phyloP scores from a whole-genome alignment of 106 monocot genomes.

The Chionographis japonica region DNA sequence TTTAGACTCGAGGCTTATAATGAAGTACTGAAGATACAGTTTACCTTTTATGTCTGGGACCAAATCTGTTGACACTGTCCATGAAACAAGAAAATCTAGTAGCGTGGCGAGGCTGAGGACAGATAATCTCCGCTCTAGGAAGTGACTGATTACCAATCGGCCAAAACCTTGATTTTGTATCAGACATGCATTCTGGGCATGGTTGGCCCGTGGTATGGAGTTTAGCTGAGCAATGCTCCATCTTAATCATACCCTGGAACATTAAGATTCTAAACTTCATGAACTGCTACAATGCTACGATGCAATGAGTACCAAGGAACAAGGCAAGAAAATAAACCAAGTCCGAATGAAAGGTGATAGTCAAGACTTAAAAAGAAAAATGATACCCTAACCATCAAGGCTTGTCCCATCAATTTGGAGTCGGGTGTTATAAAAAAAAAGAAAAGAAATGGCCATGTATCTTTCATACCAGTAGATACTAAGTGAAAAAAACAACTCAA shows the following conservation, averaged over 20 bases:
- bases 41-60: slow-evolving; percentile 22
- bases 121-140: slow-evolving; percentile 28
- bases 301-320: too few relatives aligned
- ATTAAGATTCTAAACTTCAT: background rate
- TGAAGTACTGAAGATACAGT: background rate
- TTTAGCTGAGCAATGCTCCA: slow-evolving; percentile 22
- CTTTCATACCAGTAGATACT: too few relatives aligned
- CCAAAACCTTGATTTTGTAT: slow-evolving; percentile 36
- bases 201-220: slow-evolving; percentile 18
- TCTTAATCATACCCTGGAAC: slow-evolving; percentile 5
- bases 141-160: slow-evolving; percentile 23
- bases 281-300: too few relatives aligned
- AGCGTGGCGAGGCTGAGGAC: slow-evolving; percentile 40
- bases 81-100: slow-evolving; percentile 10
- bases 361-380: too few relatives aligned
- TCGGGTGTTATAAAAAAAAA: too few relatives aligned
- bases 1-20: background rate
- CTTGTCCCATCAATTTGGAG: too few relatives aligned
- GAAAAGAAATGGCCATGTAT: too few relatives aligned
- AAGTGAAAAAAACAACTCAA: too few relatives aligned
- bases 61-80: slow-evolving; percentile 12
- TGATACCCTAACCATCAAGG: too few relatives aligned
- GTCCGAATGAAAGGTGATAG: too few relatives aligned
- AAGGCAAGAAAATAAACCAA: too few relatives aligned
- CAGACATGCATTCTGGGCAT: slow-evolving; percentile 15